Conservation (phyloP, 2,329 filamentous ascomycete genomes). For the Lachnellula hyalina region DNA sequence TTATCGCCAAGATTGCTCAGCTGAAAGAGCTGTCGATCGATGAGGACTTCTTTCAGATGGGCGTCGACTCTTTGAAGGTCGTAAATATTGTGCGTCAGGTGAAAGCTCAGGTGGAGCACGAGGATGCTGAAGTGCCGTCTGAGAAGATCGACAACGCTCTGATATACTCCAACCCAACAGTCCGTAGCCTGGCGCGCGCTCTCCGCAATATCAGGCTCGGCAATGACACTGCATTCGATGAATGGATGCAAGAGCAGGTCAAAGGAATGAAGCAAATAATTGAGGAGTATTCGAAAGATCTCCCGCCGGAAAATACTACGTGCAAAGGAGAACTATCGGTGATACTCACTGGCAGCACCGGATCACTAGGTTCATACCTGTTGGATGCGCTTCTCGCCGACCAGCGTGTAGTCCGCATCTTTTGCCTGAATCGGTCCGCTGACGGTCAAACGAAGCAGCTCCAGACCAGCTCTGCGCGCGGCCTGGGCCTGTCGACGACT, state of each 20-base stretch:
- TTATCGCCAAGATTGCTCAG: background rate
- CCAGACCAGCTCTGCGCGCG: too few species aligned
- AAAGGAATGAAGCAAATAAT: background rate
- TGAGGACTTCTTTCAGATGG: constrained; percentile 9
- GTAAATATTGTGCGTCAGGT: constrained; percentile 6
- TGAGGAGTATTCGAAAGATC: constrained; percentile 5
- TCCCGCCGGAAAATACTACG: background rate
- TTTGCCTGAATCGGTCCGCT: too few species aligned
- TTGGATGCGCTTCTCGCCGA: constrained; percentile 27
- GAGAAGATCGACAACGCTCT: constrained; percentile 3
- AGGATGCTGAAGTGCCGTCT: background rate
- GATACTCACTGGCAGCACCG: constrained; percentile 44
- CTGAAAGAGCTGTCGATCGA: constrained; percentile 2
- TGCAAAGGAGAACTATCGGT: constrained; percentile 7
- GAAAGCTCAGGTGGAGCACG: constrained; percentile 6
- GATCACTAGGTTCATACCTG: constrained; percentile 43
- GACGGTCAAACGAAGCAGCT: too few species aligned
- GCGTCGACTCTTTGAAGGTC: constrained; percentile 17
- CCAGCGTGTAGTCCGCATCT: too few species aligned
- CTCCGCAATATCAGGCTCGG: background rate
- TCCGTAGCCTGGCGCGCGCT: background rate
- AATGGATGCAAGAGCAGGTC: background rate
- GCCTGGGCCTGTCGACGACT: background rate
- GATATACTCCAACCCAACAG: constrained; percentile 8
- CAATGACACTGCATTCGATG: background rate